Conservation (phyloP, 768 basidiomycete species). For the Gloeophyllum trabeum region DNA sequence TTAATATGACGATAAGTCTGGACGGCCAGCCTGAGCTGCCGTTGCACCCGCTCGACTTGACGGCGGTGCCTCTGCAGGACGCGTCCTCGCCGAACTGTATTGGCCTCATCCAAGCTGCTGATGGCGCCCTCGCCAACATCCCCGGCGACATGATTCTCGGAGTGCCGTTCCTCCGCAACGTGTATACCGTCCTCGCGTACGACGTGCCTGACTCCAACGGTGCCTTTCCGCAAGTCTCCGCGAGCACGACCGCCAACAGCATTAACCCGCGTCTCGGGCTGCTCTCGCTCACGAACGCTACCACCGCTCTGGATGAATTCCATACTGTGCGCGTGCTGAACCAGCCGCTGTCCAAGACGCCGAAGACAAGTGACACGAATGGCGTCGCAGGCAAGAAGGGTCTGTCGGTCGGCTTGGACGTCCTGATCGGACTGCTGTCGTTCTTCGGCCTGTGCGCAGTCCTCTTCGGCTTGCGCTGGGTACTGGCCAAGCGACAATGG, state of each 20-base stretch:
- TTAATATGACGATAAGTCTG: slow-evolving; percentile 63
- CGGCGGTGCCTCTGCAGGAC: slow-evolving; percentile 31
- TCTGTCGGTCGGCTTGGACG: slow-evolving; percentile 48
- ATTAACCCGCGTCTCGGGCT: slow-evolving; percentile 43
- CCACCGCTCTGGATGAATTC: slow-evolving; percentile 56
- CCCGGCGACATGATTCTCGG: slow-evolving; percentile 69
- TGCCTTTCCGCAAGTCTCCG: slow-evolving; percentile 23
- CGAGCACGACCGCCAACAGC: slow-evolving; percentile 10
- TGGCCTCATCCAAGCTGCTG: slow-evolving; percentile 56
- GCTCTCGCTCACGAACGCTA: slow-evolving; percentile 49
- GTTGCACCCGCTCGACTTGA: slow-evolving; percentile 69
- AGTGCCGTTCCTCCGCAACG: slow-evolving; percentile 66
- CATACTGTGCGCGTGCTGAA: slow-evolving; percentile 55
- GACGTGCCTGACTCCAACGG: slow-evolving; percentile 33
- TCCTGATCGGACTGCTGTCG: slow-evolving; percentile 45
- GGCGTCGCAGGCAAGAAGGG: slow-evolving; percentile 19
- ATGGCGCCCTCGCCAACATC: slow-evolving; percentile 24
- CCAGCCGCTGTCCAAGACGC: slow-evolving; percentile 36
- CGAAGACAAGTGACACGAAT: slow-evolving; percentile 6
- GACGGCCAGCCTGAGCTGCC: slow-evolving; percentile 44
- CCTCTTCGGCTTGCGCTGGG: slow-evolving; percentile 46
- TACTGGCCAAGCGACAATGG: slow-evolving; percentile 28
- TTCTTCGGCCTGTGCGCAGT: slow-evolving; percentile 45
- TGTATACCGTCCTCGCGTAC: slow-evolving; percentile 71
- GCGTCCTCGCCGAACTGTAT: slow-evolving; percentile 37